Conservation (phyloP, 1,284 basidiomycete genomes). For the Heterobasidion irregulare region DNA sequence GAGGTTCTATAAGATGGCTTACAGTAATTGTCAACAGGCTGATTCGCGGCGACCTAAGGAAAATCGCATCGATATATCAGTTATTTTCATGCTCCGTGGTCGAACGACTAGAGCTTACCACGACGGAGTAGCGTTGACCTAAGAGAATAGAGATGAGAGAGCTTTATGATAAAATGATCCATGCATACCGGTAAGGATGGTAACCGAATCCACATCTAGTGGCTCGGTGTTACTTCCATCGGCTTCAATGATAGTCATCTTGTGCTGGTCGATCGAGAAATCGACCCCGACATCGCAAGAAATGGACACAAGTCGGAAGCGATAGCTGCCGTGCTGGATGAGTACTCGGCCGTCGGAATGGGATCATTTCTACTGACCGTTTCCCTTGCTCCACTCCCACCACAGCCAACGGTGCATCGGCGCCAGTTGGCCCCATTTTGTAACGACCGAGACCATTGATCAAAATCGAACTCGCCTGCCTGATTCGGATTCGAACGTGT, state of each 20-base stretch:
- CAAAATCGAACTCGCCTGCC: slow-evolving; percentile 24
- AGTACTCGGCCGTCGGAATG: neutral
- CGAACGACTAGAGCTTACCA: slow-evolving; percentile 15
- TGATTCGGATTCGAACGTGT: neutral
- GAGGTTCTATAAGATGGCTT: neutral
- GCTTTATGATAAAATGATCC: neutral
- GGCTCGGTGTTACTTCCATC: slow-evolving; percentile 38
- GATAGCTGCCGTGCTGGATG: slow-evolving; percentile 17
- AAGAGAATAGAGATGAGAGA: neutral
- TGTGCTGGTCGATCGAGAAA: slow-evolving; percentile 39
- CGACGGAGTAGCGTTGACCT: slow-evolving; percentile 28
- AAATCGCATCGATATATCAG: neutral
- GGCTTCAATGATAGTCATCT: slow-evolving; percentile 41
- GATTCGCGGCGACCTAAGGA: slow-evolving; percentile 25
- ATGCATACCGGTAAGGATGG: slow-evolving; percentile 25
- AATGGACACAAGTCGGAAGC: slow-evolving; percentile 25
- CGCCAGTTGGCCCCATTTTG: slow-evolving; percentile 11
- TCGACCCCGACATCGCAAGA: slow-evolving; percentile 26
- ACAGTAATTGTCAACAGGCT: slow-evolving; percentile 34
- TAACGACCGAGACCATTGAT: slow-evolving; percentile 42
- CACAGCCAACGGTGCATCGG: slow-evolving; percentile 19
- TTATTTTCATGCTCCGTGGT: neutral
- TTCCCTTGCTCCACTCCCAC: slow-evolving; percentile 22
- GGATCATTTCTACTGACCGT: slow-evolving; percentile 18
- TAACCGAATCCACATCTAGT: slow-evolving; percentile 28